These are phyloP conservation scores for Mucor racemosus DNA, from an alignment of 371 early-diverging fungal species.

Conservation along the genomic window DNA sequence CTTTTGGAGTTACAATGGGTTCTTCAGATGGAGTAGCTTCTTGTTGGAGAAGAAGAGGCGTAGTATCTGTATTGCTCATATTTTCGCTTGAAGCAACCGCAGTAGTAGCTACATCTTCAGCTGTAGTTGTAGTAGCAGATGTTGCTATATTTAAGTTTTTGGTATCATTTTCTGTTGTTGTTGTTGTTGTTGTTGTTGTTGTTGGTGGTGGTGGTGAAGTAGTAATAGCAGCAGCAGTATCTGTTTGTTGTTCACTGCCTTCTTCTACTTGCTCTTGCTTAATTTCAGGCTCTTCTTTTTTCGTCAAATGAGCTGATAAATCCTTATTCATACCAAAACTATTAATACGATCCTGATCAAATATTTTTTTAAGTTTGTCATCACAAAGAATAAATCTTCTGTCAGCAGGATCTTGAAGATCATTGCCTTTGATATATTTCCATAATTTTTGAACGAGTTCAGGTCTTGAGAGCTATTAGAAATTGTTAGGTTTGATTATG, in stretches of 20 bases:
- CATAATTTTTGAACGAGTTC: conserved; percentile 62
- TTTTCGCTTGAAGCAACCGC: neutral
- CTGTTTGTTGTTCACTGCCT: neutral
- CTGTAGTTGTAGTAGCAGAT: neutral
- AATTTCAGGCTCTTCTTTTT: conserved; percentile 31
- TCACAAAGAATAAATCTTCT: conserved; percentile 61
- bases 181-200: neutral
- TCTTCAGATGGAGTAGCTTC: neutral
- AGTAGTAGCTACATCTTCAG: neutral
- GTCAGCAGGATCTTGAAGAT: conserved; percentile 65
- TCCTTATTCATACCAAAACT: conserved; percentile 65
- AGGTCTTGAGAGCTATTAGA: conserved; percentile 56
- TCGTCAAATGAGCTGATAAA: conserved; percentile 57
- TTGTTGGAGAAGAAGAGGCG: conserved; percentile 4
- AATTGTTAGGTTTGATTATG: neutral
- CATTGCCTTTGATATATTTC: conserved; percentile 63
- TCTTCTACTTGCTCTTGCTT: conserved; percentile 1
- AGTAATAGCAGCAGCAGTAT: neutral
- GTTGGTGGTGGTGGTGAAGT: neutral
- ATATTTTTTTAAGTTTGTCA: conserved; percentile 54
- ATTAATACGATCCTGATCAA: conserved; percentile 55
- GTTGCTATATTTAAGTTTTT: neutral
- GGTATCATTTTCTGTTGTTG: neutral
- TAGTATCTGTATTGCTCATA: neutral
- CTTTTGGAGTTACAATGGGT: conserved; percentile 8